Conservation (phyloP, 2,329 filamentous ascomycete genomes). For the Coleophoma eucalyptorum region DNA sequence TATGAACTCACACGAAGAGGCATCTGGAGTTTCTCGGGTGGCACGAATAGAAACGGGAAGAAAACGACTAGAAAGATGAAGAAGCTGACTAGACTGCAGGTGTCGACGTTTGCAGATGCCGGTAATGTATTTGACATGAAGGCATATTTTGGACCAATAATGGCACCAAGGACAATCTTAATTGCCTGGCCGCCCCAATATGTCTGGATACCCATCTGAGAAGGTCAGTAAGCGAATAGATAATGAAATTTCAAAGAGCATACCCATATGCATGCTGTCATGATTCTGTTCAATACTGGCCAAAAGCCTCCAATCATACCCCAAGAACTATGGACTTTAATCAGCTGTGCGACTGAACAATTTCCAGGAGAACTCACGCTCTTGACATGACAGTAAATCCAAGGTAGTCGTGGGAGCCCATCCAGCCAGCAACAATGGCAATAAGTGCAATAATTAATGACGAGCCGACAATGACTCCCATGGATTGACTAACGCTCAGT, state of each 20-base stretch:
- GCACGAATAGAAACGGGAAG: constrained; percentile 23
- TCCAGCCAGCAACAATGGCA: constrained; percentile 30
- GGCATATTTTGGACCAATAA: constrained; percentile 23
- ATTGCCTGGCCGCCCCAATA: constrained; percentile 29
- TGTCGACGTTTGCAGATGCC: constrained; percentile 20
- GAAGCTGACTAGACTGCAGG: constrained; percentile 24
- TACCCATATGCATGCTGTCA: constrained; percentile 27
- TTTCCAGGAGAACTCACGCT: constrained; percentile 7
- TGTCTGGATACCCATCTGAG: constrained; percentile 23
- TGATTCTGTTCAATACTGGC: constrained; percentile 27
- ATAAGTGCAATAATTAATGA: constrained; percentile 28
- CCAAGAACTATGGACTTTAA: constrained; percentile 14
- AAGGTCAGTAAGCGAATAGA: background rate
- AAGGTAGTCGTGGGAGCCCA: constrained; percentile 28
- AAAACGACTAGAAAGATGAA: constrained; percentile 26
- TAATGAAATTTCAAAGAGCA: background rate
- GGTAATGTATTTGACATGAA: constrained; percentile 22
- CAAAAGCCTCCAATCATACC: constrained; percentile 29
- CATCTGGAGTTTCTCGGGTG: constrained; percentile 25
- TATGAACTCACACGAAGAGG: constrained; percentile 16
- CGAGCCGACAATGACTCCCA: constrained; percentile 28
- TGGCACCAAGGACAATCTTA: constrained; percentile 24
- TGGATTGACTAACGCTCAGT: constrained; percentile 25
- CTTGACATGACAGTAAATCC: constrained; percentile 29
- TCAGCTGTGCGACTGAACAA: too few species aligned